Conservation (phyloP, 116 monocot species). For the Papilionanthe hybrid region DNA sequence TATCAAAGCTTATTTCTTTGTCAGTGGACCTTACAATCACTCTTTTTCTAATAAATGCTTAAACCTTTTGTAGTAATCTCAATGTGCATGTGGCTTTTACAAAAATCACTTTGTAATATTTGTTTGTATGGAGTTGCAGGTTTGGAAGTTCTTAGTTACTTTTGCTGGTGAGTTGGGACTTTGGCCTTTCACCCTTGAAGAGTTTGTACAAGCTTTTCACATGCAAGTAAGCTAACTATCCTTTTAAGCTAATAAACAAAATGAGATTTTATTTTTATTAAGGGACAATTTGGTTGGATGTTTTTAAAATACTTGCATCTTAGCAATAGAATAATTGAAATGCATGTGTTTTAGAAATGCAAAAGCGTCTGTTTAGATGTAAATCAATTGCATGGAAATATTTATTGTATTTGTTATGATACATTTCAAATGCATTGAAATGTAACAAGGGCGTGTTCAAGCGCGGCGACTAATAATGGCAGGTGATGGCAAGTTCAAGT, state of each 20-base stretch:
- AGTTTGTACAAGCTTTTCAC: constrained; percentile 89
- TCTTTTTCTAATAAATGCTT: not conserved
- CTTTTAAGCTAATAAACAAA: not conserved
- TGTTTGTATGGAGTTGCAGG: constrained; percentile 43
- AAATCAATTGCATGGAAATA: no score
- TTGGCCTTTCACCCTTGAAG: constrained; percentile 82
- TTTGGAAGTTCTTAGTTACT: constrained; percentile 90
- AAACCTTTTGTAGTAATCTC: not conserved
- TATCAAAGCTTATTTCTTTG: not conserved
- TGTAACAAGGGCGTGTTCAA: no score
- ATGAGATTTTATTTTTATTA: not conserved
- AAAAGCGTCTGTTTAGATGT: no score
- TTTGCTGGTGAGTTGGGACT: constrained; percentile 84
- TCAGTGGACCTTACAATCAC: not conserved
- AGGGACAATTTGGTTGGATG: no score
- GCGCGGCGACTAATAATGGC: no score
- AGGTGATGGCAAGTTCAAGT: no score
- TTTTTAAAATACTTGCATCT: no score
- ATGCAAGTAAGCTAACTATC: constrained; percentile 59
- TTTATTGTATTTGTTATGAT: no score
- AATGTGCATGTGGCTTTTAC: not conserved
- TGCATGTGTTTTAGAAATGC: no score
- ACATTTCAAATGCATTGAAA: no score
- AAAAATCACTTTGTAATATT: constrained; percentile 5
- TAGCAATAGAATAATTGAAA: no score